Percentiles rank a stretch among this genome's conserved stretches.
Evolutionary conservation across 2,329 filamentous ascomycete species (phyloP).

Genomic region (Ceratocystis smalleyi): DNA sequence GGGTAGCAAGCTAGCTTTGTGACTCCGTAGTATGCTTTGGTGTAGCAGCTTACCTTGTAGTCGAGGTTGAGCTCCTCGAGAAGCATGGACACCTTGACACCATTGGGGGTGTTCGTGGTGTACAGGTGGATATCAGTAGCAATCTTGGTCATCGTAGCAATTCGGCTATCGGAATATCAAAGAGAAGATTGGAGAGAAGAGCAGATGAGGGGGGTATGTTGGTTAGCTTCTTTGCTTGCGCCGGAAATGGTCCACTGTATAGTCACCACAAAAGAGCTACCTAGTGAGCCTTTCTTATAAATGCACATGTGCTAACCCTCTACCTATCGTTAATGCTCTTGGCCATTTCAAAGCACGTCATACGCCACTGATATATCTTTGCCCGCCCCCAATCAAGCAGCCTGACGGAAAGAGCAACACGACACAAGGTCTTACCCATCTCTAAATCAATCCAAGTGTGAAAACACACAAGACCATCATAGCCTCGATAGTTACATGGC

Average conservation of each 20-base stretch:
- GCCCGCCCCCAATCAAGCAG: background rate
- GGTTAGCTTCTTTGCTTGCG: background rate
- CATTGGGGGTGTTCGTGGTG: conserved; percentile 72
- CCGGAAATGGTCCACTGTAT: background rate
- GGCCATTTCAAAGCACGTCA: no score
- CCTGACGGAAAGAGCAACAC: background rate
- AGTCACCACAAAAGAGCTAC: no score
- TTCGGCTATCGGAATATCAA: conserved; percentile 2
- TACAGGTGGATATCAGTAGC: conserved; percentile 60
- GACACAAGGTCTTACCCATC: background rate
- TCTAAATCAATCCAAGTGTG: no score
- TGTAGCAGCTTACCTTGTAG: conserved; percentile 45
- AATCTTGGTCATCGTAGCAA: conserved; percentile 29
- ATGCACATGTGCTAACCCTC: no score
- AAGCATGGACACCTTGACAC: conserved; percentile 75
- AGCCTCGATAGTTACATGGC: no score
- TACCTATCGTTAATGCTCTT: no score
- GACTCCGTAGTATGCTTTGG: background rate
- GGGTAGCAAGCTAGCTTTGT: background rate
- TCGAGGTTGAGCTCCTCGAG: conserved; percentile 70
- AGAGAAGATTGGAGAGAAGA: background rate
- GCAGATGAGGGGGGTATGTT: background rate
- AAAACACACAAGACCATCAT: no score
- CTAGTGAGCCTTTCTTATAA: no score
- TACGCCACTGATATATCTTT: no score